Evolutionary conservation across 345 rosid species (phyloP).

Genomic region (Rubroshorea leprosula): DNA sequence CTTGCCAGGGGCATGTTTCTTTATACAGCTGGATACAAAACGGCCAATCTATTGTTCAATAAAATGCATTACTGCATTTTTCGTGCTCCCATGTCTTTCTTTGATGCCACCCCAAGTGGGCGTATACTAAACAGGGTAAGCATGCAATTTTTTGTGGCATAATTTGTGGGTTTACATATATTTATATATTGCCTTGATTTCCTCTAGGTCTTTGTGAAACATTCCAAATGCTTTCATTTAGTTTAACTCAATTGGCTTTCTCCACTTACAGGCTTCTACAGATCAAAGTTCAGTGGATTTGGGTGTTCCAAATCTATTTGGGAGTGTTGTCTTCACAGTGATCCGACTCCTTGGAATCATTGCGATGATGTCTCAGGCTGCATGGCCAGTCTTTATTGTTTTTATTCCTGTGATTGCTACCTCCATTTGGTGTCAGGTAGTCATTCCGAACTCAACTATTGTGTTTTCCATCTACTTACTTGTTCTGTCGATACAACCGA

Average conservation of each 20-base stretch:
- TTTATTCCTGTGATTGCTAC: too few species aligned
- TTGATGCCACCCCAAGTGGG: constrained; percentile 74
- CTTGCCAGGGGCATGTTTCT: constrained; percentile 40
- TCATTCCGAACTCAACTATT: neutral
- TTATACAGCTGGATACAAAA: constrained; percentile 43
- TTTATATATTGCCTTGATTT: too few species aligned
- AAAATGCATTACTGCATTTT: constrained; percentile 58
- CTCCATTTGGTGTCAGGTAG: constrained; percentile 61
- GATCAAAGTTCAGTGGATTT: constrained; percentile 67
- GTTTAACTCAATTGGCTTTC: too few species aligned
- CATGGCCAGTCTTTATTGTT: too few species aligned
- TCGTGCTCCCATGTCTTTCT: constrained; percentile 77
- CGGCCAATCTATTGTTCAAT: constrained; percentile 54
- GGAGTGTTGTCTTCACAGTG: constrained; percentile 34
- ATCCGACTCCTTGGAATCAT: constrained; percentile 60
- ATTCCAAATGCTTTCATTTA: too few species aligned
- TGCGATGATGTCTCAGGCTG: too few species aligned
- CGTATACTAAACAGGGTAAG: constrained; percentile 51
- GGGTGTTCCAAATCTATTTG: constrained; percentile 41
- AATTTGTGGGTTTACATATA: too few species aligned
- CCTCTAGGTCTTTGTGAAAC: too few species aligned
- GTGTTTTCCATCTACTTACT: too few species aligned
- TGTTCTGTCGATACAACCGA: too few species aligned
- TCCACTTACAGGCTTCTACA: constrained; percentile 66
- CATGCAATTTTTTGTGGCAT: neutral